phyloP scores from a whole-genome alignment of 768 basidiomycete genomes.

The Boletus barrowsii region DNA sequence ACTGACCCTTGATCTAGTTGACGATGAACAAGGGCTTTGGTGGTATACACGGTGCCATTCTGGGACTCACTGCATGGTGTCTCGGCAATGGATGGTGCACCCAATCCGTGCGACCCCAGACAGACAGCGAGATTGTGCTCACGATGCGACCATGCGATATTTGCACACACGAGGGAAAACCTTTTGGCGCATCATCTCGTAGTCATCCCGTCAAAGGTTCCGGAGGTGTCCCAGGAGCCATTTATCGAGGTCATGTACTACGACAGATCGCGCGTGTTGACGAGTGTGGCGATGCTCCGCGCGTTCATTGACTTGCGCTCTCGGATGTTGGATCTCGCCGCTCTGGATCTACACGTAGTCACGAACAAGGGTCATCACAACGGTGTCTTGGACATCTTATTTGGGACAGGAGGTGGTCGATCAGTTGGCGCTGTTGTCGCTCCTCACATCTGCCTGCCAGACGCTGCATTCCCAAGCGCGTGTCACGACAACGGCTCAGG shows the following conservation, averaged over 20 bases:
- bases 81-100: slow-evolving; percentile 61
- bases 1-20: slow-evolving; percentile 31
- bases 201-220: slow-evolving; percentile 64
- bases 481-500: slow-evolving; percentile 58
- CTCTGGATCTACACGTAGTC: slow-evolving; percentile 84
- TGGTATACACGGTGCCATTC: slow-evolving; percentile 72
- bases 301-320: slow-evolving; percentile 82
- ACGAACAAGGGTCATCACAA: slow-evolving; percentile 76
- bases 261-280: slow-evolving; percentile 66
- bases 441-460: slow-evolving; percentile 62
- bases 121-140: slow-evolving; percentile 60
- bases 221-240: slow-evolving; percentile 46
- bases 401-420: slow-evolving; percentile 82
- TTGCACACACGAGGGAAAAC: slow-evolving; percentile 77
- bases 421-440: slow-evolving; percentile 60
- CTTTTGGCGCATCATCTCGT: slow-evolving; percentile 85
- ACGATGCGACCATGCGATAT: slow-evolving; percentile 79
- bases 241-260: slow-evolving; percentile 59
- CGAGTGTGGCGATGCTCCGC: slow-evolving; percentile 64
- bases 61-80: slow-evolving; percentile 69
- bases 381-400: slow-evolving; percentile 75
- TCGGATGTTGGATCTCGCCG: slow-evolving; percentile 79
- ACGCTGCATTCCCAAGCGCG: slow-evolving; percentile 64
- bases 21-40: slow-evolving; percentile 36
- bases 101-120: slow-evolving; percentile 55